Base-by-base conservation (phyloP, 441 rosid species). In the Jatropha podagrica region DNA sequence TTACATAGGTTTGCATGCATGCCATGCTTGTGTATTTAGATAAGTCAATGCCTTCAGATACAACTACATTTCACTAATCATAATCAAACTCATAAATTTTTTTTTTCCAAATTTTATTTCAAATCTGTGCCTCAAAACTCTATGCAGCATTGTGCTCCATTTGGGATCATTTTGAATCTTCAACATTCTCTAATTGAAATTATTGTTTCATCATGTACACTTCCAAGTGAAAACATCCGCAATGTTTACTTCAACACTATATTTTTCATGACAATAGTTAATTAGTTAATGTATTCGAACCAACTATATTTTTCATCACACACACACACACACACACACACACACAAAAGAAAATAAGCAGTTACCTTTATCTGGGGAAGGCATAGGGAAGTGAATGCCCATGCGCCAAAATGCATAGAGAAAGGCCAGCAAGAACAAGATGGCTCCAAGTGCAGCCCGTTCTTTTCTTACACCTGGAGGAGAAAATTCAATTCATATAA, bases 321-420 rank as follows among this genome's bases (percentile, higher is more conserved):
- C 46, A 44, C 48, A 44, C 48, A 4, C 48, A 44, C 48, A 6
- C 8, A 4, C 48, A 44, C 48, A 44, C 7, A 8, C 7, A 11
- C 48, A 44, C 38, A 76, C 32, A 64, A 74, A 41, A 66, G 23
- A 56, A 68, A 27, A 72, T 1, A 17, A 78, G 74, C 59, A 42
- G 68, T 68, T 76, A 94, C 99, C 98, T 87, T 88, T 96, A 79
- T 94, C 96, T 26, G 91, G 88, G 1, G 98, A 92, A 82, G 98
- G 98, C 98, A 96, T 96, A 59, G 98, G 99, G 71, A 96, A 96
- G 84, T 96, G 99, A 85, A 96, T 83, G 76, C 99, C 98, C 99
- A 94, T 90, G 82, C 99, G 98, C 99, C 99, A 96, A 81, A 96
- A 96, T 79, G 89, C 97, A 85, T 96, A 96, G 44, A 96, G 95